These are phyloP conservation scores for Pythium guiyangense DNA, from an alignment of 352 stramenopile species.

Conservation along the genomic window DNA sequence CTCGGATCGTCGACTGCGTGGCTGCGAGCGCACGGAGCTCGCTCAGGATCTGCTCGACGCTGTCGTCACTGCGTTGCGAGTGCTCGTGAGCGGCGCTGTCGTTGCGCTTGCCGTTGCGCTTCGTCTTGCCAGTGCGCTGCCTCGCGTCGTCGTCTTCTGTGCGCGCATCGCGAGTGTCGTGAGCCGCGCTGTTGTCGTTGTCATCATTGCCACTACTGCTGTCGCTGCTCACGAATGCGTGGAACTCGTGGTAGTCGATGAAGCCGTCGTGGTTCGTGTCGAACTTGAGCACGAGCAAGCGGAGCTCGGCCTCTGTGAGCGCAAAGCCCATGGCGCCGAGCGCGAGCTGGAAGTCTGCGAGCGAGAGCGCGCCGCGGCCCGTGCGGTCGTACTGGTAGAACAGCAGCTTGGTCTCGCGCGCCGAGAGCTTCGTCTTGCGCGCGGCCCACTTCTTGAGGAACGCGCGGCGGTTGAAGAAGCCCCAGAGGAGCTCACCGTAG, in stretches of 20 bases:
- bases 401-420: too few relatives aligned
- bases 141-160: neutral
- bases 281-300: slow-evolving; percentile 48
- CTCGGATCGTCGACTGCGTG: slow-evolving; percentile 33
- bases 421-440: too few relatives aligned
- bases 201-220: slow-evolving; percentile 3
- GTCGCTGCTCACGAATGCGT: slow-evolving; percentile 27
- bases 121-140: neutral
- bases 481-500: too few relatives aligned
- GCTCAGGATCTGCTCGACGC: slow-evolving; percentile 26
- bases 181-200: neutral
- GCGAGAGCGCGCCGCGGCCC: too few relatives aligned
- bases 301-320: slow-evolving; percentile 37
- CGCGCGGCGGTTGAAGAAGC: too few relatives aligned
- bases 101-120: neutral
- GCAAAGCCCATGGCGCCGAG: slow-evolving; percentile 49
- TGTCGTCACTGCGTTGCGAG: neutral
- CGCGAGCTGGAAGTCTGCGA: too few relatives aligned
- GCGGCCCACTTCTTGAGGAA: too few relatives aligned
- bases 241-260: slow-evolving; percentile 64
- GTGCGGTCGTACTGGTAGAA: too few relatives aligned
- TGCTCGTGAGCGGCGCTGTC: neutral
- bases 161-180: neutral
- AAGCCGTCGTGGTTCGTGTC: slow-evolving; percentile 42
- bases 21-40: slow-evolving; percentile 36